Percentiles rank a stretch among this genome's conserved stretches.
These are phyloP conservation scores for Lachnellula cervina DNA, from an alignment of 2,329 filamentous ascomycete genomes.

Conservation along the genomic window DNA sequence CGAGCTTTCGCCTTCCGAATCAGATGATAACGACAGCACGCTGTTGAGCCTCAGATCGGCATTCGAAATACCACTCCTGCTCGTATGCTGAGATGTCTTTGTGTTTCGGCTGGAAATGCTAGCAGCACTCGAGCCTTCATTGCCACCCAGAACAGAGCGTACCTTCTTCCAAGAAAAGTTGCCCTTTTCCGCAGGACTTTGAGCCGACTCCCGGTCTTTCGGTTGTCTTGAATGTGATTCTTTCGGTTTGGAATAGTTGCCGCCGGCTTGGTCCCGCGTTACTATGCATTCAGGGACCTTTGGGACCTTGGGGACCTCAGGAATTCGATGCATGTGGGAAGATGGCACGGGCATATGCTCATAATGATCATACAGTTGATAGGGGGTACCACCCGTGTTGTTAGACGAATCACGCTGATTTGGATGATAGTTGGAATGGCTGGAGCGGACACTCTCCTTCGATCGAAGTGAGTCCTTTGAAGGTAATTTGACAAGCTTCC, in stretches of 20 bases:
- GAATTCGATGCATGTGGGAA: slow-evolving; percentile 23
- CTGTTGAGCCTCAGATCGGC: slow-evolving; percentile 29
- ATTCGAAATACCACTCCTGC: slow-evolving; percentile 25
- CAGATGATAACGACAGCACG: slow-evolving; percentile 31
- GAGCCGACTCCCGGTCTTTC: neutral
- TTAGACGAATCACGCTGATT: slow-evolving; percentile 8
- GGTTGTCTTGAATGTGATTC: neutral
- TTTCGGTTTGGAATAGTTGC: neutral
- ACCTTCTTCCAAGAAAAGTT: slow-evolving; percentile 28
- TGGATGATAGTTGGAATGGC: slow-evolving; percentile 13
- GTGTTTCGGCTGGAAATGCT: slow-evolving; percentile 31
- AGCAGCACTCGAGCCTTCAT: slow-evolving; percentile 24
- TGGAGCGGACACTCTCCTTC: slow-evolving; percentile 20
- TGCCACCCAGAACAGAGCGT: slow-evolving; percentile 1
- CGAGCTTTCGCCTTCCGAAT: slow-evolving; percentile 25
- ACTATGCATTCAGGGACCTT: slow-evolving; percentile 11
- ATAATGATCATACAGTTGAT: slow-evolving; percentile 26
- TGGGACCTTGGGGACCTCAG: slow-evolving; percentile 18
- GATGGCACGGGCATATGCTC: slow-evolving; percentile 19
- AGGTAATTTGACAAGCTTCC: slow-evolving; percentile 21
- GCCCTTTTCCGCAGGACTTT: slow-evolving; percentile 10
- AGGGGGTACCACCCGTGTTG: slow-evolving; percentile 7
- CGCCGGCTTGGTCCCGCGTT: neutral
- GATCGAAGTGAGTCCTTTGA: slow-evolving; percentile 28
- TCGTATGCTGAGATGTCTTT: slow-evolving; percentile 27